A percentile compares a stretch with the other conserved stretches of the same genome.
Conservation (phyloP, 805 yeast species). For the Saturnispora quitensis region DNA sequence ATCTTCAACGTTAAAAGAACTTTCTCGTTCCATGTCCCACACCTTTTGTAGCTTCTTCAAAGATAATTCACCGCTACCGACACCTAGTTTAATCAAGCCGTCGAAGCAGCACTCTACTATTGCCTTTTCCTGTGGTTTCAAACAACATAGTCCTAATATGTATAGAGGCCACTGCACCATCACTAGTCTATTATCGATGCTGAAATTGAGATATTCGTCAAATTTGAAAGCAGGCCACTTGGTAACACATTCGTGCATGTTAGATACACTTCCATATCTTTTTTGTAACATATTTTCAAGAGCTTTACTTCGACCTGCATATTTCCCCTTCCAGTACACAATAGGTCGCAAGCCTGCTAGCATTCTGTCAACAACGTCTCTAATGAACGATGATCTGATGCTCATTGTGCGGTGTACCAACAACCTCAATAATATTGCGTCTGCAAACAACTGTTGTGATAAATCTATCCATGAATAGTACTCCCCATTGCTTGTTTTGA, state of each 20-base stretch:
- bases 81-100: constrained; percentile 27
- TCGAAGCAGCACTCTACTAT: constrained; percentile 29
- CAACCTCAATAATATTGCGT: constrained; percentile 31
- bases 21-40: constrained; percentile 25
- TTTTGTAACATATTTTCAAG: not conserved
- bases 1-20: constrained; percentile 18
- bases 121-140: constrained; percentile 23
- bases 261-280: constrained; percentile 2
- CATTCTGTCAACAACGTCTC: constrained; percentile 27
- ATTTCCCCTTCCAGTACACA: constrained; percentile 13
- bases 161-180: constrained; percentile 33
- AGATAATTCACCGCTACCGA: constrained; percentile 30
- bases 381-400: constrained; percentile 20
- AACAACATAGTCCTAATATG: constrained; percentile 28
- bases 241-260: not conserved
- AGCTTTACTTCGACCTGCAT: not conserved
- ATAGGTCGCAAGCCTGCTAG: constrained; percentile 20
- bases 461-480: constrained; percentile 31
- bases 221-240: constrained; percentile 16
- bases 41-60: constrained; percentile 23
- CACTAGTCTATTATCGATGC: constrained; percentile 28
- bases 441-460: constrained; percentile 31
- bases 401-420: constrained; percentile 22
- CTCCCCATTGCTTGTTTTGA: constrained; percentile 12
- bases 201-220: constrained; percentile 24